Conservation (phyloP, 73 alveolate genomes). For the Tetrahymena borealis region DNA sequence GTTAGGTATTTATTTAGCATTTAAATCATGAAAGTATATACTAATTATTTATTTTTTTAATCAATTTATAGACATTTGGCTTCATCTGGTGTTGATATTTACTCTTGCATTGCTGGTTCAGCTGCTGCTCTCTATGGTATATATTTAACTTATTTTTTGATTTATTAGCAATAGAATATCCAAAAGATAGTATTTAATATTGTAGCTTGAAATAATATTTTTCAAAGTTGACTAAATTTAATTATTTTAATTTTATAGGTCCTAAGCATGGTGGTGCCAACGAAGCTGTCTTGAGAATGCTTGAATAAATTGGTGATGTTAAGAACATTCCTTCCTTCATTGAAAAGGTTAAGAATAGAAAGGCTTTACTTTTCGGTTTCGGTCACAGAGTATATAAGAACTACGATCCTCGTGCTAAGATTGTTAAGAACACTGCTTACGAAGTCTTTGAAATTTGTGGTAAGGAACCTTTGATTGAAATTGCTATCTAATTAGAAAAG, state of each 20-base stretch:
- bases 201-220: background rate
- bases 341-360: constrained; percentile 57
- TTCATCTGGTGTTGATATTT: constrained; percentile 47
- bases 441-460: constrained; percentile 80
- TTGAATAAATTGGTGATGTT: constrained; percentile 44
- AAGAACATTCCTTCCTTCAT: constrained; percentile 59
- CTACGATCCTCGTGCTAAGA: constrained; percentile 67
- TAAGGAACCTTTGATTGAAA: constrained; percentile 80
- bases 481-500: constrained; percentile 86
- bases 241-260: no score
- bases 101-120: constrained; percentile 44
- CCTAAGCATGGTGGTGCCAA: constrained; percentile 73
- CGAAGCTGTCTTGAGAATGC: constrained; percentile 57
- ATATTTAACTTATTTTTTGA: background rate
- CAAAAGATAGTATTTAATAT: background rate
- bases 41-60: background rate
- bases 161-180: background rate
- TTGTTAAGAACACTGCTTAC: constrained; percentile 67
- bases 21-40: background rate
- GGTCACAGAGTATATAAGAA: constrained; percentile 66
- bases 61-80: constrained; percentile 14
- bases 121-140: constrained; percentile 57
- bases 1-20: constrained; percentile 40
- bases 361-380: constrained; percentile 57
- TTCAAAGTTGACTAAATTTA: background rate